Conservation (phyloP, 306 rosid species). For the Begonia loranthoides region DNA sequence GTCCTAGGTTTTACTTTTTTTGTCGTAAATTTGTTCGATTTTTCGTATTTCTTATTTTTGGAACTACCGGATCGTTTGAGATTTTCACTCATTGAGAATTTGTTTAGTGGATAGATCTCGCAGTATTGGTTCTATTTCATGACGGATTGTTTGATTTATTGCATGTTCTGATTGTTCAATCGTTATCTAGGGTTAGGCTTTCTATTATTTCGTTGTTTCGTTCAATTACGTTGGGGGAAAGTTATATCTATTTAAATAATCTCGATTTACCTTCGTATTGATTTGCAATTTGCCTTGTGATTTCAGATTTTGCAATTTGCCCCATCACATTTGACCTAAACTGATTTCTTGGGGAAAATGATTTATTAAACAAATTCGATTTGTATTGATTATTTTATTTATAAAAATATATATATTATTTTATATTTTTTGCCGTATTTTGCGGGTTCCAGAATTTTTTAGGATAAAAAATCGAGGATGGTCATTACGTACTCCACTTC, state of each 20-base stretch:
- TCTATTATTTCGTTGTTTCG: not conserved
- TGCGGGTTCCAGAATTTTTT: not conserved
- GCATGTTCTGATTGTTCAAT: not conserved
- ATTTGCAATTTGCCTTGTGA: not conserved
- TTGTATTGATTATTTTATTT: no score
- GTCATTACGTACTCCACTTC: no score
- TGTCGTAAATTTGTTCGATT: not conserved
- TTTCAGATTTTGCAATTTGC: not conserved
- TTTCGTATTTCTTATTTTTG: not conserved
- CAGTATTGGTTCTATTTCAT: not conserved
- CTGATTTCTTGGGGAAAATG: not conserved
- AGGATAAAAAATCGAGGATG: not conserved
- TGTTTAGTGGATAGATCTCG: not conserved
- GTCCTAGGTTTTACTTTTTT: not conserved
- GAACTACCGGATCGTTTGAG: not conserved
- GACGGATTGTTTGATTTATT: not conserved
- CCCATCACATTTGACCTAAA: not conserved
- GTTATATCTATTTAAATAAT: not conserved
- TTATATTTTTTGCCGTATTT: not conserved
- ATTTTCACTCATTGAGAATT: not conserved
- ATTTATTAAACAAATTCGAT: not conserved
- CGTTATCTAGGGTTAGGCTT: not conserved
- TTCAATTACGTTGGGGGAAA: not conserved
- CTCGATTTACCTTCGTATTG: not conserved
- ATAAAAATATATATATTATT: not conserved